These are phyloP conservation scores for Daldinia sp. DNA, from an alignment of 2,329 filamentous ascomycete genomes.

Conservation along the genomic window DNA sequence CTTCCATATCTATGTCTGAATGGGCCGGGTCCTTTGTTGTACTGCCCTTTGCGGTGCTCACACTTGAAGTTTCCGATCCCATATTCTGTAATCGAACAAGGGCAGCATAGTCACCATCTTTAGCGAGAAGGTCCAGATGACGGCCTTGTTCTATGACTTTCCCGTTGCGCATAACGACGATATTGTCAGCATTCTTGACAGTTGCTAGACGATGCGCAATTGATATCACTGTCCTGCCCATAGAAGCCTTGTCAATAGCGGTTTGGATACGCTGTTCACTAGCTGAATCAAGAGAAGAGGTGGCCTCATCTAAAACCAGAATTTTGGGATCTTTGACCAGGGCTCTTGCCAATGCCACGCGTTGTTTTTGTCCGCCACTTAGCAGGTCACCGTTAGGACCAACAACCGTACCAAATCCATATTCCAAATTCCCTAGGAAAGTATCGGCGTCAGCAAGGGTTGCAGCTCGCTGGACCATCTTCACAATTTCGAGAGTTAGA, in stretches of 20 bases:
- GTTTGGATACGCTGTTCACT: slow-evolving; percentile 60
- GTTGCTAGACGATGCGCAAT: slow-evolving; percentile 74
- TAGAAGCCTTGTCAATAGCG: slow-evolving; percentile 52
- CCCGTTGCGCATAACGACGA: slow-evolving; percentile 73
- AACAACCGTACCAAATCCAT: slow-evolving; percentile 59
- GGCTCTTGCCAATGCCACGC: slow-evolving; percentile 61
- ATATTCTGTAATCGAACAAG: slow-evolving; percentile 51
- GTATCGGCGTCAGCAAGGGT: slow-evolving; percentile 67
- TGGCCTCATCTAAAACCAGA: slow-evolving; percentile 64
- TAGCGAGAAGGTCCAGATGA: slow-evolving; percentile 67
- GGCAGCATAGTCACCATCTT: slow-evolving; percentile 50
- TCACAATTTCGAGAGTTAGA: slow-evolving; percentile 63
- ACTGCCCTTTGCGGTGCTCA: slow-evolving; percentile 49
- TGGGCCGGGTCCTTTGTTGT: slow-evolving; percentile 46
- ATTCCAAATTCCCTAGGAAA: slow-evolving; percentile 62
- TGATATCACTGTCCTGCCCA: slow-evolving; percentile 70
- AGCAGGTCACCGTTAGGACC: slow-evolving; percentile 59
- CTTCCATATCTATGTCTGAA: slow-evolving; percentile 55
- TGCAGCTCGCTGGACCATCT: slow-evolving; percentile 62
- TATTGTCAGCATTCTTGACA: slow-evolving; percentile 72
- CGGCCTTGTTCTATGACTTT: slow-evolving; percentile 71
- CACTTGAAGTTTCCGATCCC: slow-evolving; percentile 52
- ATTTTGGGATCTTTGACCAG: slow-evolving; percentile 61
- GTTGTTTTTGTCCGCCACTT: slow-evolving; percentile 62
- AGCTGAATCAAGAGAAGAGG: slow-evolving; percentile 62